Evolutionary conservation across 495 filamentous ascomycete species (phyloP).

Genomic region (Wilcoxina mikolae): DNA sequence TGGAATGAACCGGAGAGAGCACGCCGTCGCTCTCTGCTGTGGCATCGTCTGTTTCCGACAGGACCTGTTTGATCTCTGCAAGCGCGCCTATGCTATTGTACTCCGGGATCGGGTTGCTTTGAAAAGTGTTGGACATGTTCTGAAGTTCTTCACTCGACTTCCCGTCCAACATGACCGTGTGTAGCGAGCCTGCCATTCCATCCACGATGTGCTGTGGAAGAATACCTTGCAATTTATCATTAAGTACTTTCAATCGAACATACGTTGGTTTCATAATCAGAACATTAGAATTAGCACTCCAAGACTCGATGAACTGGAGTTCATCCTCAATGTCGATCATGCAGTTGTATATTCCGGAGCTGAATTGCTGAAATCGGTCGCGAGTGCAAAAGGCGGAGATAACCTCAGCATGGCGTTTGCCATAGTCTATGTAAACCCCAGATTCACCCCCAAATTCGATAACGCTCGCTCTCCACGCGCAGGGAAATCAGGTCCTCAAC

Average conservation of each 20-base stretch:
- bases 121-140: background rate
- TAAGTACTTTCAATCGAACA: background rate
- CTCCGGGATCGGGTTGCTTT: background rate
- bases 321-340: background rate
- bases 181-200: background rate
- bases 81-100: background rate
- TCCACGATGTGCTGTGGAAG: background rate
- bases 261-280: too few species aligned
- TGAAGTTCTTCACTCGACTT: background rate
- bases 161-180: background rate
- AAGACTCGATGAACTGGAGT: background rate
- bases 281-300: background rate
- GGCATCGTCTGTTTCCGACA: background rate
- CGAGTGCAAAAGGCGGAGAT: background rate
- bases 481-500: background rate
- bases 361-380: background rate
- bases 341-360: background rate
- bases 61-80: background rate
- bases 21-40: background rate
- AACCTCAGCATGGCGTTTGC: background rate
- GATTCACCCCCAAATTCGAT: background rate
- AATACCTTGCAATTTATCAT: background rate
- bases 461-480: background rate
- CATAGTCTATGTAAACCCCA: background rate
- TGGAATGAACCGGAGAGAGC: background rate